phyloP scores from a whole-genome alignment of 1,284 basidiomycete species.

The Pisolithus thermaeus region DNA sequence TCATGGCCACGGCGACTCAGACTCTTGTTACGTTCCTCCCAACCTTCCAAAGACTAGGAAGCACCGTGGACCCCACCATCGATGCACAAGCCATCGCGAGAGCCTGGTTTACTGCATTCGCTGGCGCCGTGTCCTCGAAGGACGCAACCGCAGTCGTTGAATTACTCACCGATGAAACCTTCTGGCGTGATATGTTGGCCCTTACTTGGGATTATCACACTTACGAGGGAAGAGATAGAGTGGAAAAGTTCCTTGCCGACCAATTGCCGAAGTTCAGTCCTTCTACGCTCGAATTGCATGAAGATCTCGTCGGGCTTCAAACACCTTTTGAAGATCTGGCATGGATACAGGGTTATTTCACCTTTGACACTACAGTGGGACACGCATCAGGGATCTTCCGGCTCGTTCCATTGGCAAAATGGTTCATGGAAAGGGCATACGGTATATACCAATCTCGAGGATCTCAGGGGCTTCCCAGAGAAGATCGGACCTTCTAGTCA shows the following conservation, averaged over 20 bases:
- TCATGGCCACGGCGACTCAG: not conserved
- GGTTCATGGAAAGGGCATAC: constrained; percentile 56
- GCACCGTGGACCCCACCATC: too few species aligned
- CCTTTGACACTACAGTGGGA: constrained; percentile 51
- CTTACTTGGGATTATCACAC: constrained; percentile 57
- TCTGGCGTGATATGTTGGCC: constrained; percentile 52
- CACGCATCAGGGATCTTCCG: constrained; percentile 46
- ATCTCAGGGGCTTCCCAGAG: constrained; percentile 41
- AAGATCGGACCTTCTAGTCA: constrained; percentile 34
- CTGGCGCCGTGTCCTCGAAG: too few species aligned
- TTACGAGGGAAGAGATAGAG: constrained; percentile 10
- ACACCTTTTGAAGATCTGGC: constrained; percentile 49
- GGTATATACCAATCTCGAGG: constrained; percentile 35
- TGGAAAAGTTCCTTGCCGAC: constrained; percentile 19
- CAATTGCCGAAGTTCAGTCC: constrained; percentile 36
- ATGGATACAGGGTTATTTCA: constrained; percentile 55
- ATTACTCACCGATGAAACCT: constrained; percentile 35
- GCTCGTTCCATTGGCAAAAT: constrained; percentile 43
- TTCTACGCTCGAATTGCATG: constrained; percentile 36
- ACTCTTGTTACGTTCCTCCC: not conserved
- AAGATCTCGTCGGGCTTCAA: constrained; percentile 30
- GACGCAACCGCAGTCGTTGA: not conserved
- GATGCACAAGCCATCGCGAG: too few species aligned
- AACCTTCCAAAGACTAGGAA: too few species aligned
- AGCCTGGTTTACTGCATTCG: too few species aligned